phyloP scores from a whole-genome alignment of 1,139 yeast species.

The Pneumocystis murina region DNA sequence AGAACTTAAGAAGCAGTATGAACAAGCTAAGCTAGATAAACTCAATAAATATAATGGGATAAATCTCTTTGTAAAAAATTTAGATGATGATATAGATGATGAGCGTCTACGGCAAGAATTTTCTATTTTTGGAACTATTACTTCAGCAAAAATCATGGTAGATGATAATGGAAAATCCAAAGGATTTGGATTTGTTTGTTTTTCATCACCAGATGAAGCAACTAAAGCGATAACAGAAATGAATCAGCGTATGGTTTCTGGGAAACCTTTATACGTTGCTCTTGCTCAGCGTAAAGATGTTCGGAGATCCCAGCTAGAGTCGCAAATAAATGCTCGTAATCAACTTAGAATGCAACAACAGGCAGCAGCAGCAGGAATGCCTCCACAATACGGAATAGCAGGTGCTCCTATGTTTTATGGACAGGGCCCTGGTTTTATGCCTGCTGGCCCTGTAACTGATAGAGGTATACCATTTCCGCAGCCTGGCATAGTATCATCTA shows the following conservation, averaged over 20 bases:
- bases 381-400: conserved; percentile 65
- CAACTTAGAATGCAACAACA: conserved; percentile 97
- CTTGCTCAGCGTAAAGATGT: conserved; percentile 98
- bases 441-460: conserved; percentile 43
- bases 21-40: conserved; percentile 83
- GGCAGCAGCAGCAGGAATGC: conserved; percentile 56
- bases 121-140: conserved; percentile 83
- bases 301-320: conserved; percentile 92
- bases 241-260: conserved; percentile 92
- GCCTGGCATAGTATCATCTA: conserved; percentile 37
- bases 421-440: conserved; percentile 68
- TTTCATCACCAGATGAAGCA: conserved; percentile 96
- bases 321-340: conserved; percentile 96
- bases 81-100: conserved; percentile 85
- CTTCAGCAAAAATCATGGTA: conserved; percentile 86
- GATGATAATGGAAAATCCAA: conserved; percentile 90
- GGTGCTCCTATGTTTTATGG: conserved; percentile 33
- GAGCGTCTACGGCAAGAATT: conserved; percentile 87
- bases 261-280: conserved; percentile 96
- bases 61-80: conserved; percentile 89
- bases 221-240: conserved; percentile 96
- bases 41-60: conserved; percentile 94
- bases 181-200: conserved; percentile 98
- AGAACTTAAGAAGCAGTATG: conserved; percentile 91
- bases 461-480: conserved; percentile 43